These are phyloP conservation scores for Xylaria sp. DNA, from an alignment of 2,329 filamentous ascomycete genomes.

Conservation along the genomic window DNA sequence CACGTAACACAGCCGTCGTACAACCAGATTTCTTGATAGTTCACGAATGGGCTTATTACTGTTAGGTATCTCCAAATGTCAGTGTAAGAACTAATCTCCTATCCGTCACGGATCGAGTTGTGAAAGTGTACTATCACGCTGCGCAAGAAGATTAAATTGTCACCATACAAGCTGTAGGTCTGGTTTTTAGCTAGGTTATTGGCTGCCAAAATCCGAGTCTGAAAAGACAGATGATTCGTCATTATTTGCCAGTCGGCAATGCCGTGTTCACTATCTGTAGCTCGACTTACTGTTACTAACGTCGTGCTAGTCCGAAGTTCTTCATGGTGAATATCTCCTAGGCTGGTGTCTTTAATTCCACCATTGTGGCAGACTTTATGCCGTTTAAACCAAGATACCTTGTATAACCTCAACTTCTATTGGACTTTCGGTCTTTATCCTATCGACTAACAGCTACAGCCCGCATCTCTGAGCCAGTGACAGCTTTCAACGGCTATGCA, in stretches of 20 bases:
- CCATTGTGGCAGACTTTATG: neutral
- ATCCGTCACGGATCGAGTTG: neutral
- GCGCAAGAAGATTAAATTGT: neutral
- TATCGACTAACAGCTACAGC: conserved; percentile 6
- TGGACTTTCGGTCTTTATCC: conserved; percentile 3
- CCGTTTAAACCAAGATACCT: neutral
- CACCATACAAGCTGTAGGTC: neutral
- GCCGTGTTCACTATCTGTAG: neutral
- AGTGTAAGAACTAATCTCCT: neutral
- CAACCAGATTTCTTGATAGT: neutral
- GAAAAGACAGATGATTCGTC: neutral
- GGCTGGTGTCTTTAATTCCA: neutral
- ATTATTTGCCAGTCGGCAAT: neutral
- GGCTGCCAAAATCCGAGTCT: neutral
- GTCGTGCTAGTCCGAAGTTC: neutral
- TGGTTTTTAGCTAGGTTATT: neutral
- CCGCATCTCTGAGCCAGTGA: conserved; percentile 28
- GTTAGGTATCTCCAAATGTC: neutral
- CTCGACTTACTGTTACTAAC: neutral
- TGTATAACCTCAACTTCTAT: conserved; percentile 7
- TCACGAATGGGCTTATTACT: neutral
- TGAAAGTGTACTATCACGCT: neutral
- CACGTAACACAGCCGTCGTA: neutral
- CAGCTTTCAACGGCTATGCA: conserved; percentile 29
- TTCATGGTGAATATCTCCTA: neutral